Conservation (phyloP, 306 rosid genomes). For the Mimosa bimucronata region DNA sequence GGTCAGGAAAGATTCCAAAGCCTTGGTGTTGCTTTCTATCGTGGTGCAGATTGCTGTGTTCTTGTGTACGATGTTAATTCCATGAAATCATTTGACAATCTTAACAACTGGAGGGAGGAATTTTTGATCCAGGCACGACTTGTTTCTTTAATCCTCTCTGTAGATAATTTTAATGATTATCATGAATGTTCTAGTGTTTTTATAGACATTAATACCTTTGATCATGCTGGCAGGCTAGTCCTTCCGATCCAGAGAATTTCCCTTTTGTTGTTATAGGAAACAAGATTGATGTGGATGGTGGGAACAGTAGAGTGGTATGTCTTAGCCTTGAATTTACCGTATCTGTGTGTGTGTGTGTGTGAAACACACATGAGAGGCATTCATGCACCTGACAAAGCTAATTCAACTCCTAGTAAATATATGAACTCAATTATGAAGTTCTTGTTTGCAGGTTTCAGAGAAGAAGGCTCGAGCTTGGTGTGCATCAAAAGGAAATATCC, state of each 20-base stretch:
- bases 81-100: conserved; percentile 95
- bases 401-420: conserved; percentile 10
- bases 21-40: conserved; percentile 98
- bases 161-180: conserved; percentile 14
- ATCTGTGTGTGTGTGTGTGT: too few species aligned
- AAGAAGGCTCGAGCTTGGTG: conserved; percentile 99
- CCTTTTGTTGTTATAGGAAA: conserved; percentile 98
- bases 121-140: conserved; percentile 84
- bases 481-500: conserved; percentile 97
- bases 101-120: conserved; percentile 98
- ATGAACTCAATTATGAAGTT: conserved; percentile 21
- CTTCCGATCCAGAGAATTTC: conserved; percentile 97
- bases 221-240: conserved; percentile 82
- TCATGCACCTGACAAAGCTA: not conserved
- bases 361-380: conserved; percentile 7
- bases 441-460: conserved; percentile 74
- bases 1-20: conserved; percentile 99
- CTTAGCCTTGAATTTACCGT: conserved; percentile 14
- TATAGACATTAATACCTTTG: conserved; percentile 29
- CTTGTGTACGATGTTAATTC: conserved; percentile 98
- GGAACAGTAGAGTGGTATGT: conserved; percentile 96
- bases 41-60: conserved; percentile 99
- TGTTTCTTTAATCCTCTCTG: conserved; percentile 32
- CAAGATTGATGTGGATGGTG: conserved; percentile 96
- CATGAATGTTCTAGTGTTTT: conserved; percentile 13